Evolutionary conservation across 2,329 filamentous ascomycete genomes (phyloP), one percentile per base, ranked within the genome.

Genomic region (Thelonectria olida): DNA sequence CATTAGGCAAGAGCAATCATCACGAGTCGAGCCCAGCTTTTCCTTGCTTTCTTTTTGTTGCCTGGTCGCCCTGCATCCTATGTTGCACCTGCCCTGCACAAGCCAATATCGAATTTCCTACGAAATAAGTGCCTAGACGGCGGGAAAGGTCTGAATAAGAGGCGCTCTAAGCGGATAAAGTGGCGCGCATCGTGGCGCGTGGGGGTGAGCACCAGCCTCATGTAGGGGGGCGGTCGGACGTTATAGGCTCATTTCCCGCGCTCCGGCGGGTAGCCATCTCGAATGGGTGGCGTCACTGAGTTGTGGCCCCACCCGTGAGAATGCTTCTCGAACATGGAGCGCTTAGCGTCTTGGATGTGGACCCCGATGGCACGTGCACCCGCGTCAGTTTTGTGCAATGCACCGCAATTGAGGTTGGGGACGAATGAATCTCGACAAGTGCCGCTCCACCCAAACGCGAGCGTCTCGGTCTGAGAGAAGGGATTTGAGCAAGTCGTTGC

Each of bases 311-410:
- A 61, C 69, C 47, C 20, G 34, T 34, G 63, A 61, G 69, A 72
- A 72, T 54, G 57, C 39, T 72, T 72, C 69, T 72, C 57, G 69
- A 72, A 72, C 56, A 62, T 52, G 45, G 22, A 68, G 60, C 53
- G 50, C 62, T 61, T 68, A 63, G 65, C 51, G 55, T 50, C 23
- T 36, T 42, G 3, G 19, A 38, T 25, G 13, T 50, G 52, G 49
- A 53, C 6, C 36, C 15, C 13, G 12, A 15, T 49, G 61, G 64
- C 65, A 72, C 69, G 68, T 72, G 69, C 68, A 61, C 61, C 57
- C 69, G 48, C 58, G 67, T 71, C 66, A 59, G 49, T 63, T 70
- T 72, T 72, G 68, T 68, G 68, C 67, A 71, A 63, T 42, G 58
- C 68, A 59, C 62, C 62, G 62, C 69, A 67, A 62, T 34, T 47